Evolutionary conservation across 2,329 filamentous ascomycete species (phyloP).

Genomic region (Thermothelomyces thermophilus): DNA sequence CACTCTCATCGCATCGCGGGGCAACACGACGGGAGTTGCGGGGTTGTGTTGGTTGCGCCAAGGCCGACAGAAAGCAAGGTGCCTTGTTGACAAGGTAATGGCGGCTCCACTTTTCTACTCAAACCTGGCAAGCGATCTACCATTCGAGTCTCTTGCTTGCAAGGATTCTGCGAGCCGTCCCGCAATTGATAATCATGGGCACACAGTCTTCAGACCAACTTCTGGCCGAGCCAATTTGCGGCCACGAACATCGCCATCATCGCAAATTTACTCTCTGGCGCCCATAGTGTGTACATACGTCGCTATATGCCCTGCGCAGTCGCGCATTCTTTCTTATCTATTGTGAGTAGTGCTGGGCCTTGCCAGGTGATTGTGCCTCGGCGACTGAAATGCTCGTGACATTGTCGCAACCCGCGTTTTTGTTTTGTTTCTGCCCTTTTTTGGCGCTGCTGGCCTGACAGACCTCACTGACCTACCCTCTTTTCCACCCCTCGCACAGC

Average conservation of each 20-base stretch:
- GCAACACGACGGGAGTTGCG: conserved; percentile 4
- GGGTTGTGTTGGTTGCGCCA: background rate
- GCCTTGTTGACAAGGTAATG: conserved; percentile 3
- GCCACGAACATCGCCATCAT: conserved; percentile 9
- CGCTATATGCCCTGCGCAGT: background rate
- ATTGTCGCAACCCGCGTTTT: conserved; percentile 7
- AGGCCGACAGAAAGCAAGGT: background rate
- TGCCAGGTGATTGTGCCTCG: background rate
- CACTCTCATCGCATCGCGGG: conserved; percentile 6
- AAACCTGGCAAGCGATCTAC: background rate
- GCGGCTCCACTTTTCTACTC: background rate
- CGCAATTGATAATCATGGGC: conserved; percentile 13
- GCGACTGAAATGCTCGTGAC: background rate
- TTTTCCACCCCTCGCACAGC: background rate
- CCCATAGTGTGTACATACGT: no score
- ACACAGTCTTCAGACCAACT: background rate
- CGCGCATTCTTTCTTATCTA: background rate
- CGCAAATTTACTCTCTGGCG: background rate
- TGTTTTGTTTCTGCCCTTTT: conserved; percentile 22
- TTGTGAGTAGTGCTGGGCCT: conserved; percentile 1
- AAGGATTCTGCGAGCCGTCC: background rate
- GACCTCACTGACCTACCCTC: background rate
- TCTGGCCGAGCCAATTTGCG: conserved; percentile 6
- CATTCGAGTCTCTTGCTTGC: background rate
- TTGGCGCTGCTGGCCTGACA: background rate